Conservation (phyloP, 495 filamentous ascomycete species). For the Penicillium arizonense region DNA sequence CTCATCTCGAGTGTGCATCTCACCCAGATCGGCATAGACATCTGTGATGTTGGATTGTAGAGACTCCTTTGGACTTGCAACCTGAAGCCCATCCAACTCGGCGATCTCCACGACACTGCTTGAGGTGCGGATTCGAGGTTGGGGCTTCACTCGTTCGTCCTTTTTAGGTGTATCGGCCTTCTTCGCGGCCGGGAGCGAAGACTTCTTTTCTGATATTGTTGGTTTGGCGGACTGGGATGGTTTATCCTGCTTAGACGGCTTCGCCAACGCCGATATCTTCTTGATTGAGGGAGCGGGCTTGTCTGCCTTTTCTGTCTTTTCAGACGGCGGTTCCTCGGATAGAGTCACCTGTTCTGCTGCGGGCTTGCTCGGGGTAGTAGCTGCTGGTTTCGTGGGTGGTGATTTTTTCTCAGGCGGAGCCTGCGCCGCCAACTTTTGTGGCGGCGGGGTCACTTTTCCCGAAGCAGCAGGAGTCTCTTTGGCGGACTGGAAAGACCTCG, state of each 20-base stretch:
- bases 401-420: background rate
- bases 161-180: background rate
- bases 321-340: background rate
- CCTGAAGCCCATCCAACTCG: slow-evolving; percentile 43
- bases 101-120: slow-evolving; percentile 31
- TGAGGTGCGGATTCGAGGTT: slow-evolving; percentile 16
- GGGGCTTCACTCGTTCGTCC: slow-evolving; percentile 13
- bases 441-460: slow-evolving; percentile 8
- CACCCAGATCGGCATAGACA: slow-evolving; percentile 17
- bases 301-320: background rate
- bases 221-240: background rate
- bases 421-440: background rate
- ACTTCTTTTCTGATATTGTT: background rate
- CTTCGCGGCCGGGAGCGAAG: background rate
- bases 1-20: slow-evolving; percentile 14
- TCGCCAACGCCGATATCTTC: slow-evolving; percentile 2
- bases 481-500: slow-evolving; percentile 13
- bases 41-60: slow-evolving; percentile 25
- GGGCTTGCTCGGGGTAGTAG: background rate
- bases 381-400: background rate
- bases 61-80: slow-evolving; percentile 16
- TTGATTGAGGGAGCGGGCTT: background rate
- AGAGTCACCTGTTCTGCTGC: background rate
- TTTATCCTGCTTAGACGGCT: slow-evolving; percentile 3
- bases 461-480: slow-evolving; percentile 9